Conservation (phyloP, 305 asterid species). For the Fraxinus albicans region DNA sequence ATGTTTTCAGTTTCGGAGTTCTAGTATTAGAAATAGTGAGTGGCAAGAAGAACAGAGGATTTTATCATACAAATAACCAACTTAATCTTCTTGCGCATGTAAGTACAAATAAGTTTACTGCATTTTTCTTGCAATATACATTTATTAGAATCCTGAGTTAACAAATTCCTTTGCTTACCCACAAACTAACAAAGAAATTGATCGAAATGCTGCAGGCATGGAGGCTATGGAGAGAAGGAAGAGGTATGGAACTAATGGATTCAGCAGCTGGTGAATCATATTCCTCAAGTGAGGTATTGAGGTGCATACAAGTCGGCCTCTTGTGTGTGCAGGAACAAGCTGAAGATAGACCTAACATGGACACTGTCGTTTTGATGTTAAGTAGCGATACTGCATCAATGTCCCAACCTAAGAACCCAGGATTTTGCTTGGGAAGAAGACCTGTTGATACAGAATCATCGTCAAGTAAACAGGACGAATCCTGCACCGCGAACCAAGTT, state of each 20-base stretch:
- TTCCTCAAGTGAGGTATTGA: conserved; percentile 46
- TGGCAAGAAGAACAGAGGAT: conserved; percentile 83
- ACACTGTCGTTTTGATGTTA: conserved; percentile 63
- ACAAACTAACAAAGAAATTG: neutral
- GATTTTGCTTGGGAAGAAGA: conserved; percentile 69
- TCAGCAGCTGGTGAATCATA: conserved; percentile 41
- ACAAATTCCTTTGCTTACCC: neutral
- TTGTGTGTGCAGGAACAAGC: conserved; percentile 88
- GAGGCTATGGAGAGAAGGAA: conserved; percentile 73
- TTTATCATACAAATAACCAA: conserved; percentile 68
- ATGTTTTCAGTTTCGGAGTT: conserved; percentile 91
- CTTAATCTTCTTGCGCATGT: conserved; percentile 90
- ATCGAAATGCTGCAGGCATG: conserved; percentile 56
- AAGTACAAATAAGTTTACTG: conserved; percentile 29
- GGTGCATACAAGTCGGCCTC: conserved; percentile 86
- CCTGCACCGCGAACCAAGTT: conserved; percentile 69
- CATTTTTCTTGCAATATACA: neutral
- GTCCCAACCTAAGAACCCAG: conserved; percentile 80
- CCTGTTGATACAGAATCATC: conserved; percentile 52
- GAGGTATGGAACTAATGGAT: conserved; percentile 64
- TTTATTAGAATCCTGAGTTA: neutral
- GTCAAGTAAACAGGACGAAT: conserved; percentile 53
- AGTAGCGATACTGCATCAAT: conserved; percentile 60
- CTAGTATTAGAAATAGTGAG: conserved; percentile 76
- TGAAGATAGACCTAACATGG: conserved; percentile 87